Evolutionary conservation across 2,329 filamentous ascomycete genomes (phyloP).

Genomic region (Clarireedia homoeocarpa): DNA sequence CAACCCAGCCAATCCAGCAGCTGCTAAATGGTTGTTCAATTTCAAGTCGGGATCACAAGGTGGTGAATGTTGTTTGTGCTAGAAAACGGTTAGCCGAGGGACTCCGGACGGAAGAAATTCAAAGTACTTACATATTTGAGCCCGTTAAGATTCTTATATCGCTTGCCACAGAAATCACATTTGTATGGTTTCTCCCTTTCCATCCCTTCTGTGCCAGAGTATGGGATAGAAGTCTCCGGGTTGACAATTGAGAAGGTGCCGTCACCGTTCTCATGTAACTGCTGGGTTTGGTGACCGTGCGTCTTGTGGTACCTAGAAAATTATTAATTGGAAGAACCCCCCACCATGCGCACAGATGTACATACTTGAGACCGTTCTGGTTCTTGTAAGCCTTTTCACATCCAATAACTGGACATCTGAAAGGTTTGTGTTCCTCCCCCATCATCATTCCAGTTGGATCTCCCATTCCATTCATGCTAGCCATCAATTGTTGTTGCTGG

Average conservation of each 20-base stretch:
- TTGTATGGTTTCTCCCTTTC: constrained; percentile 99
- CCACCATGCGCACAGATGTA: constrained; percentile 13
- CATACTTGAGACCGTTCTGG: constrained; percentile 93
- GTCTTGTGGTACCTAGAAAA: constrained; percentile 55
- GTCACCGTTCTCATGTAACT: constrained; percentile 92
- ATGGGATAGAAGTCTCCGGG: constrained; percentile 86
- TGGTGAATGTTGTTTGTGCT: constrained; percentile 75
- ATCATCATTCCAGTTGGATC: constrained; percentile 40
- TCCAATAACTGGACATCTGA: constrained; percentile 94
- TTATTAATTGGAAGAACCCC: constrained; percentile 11
- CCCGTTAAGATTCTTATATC: constrained; percentile 98
- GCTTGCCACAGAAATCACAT: constrained; percentile 93
- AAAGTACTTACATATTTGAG: constrained; percentile 72
- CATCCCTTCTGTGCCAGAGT: constrained; percentile 97
- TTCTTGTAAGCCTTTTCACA: constrained; percentile 99
- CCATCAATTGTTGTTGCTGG: constrained; percentile 49
- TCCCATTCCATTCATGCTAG: constrained; percentile 30
- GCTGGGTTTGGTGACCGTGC: constrained; percentile 94
- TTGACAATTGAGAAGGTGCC: constrained; percentile 98
- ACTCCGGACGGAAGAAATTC: background rate
- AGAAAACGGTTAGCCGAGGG: constrained; percentile 29
- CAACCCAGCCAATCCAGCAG: constrained; percentile 25
- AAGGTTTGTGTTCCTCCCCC: constrained; percentile 91
- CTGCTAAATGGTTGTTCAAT: constrained; percentile 30
- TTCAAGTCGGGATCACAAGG: constrained; percentile 82